Evolutionary conservation across 1,139 yeast genomes (phyloP).

Genomic region (Saccharomyces hybrid): DNA sequence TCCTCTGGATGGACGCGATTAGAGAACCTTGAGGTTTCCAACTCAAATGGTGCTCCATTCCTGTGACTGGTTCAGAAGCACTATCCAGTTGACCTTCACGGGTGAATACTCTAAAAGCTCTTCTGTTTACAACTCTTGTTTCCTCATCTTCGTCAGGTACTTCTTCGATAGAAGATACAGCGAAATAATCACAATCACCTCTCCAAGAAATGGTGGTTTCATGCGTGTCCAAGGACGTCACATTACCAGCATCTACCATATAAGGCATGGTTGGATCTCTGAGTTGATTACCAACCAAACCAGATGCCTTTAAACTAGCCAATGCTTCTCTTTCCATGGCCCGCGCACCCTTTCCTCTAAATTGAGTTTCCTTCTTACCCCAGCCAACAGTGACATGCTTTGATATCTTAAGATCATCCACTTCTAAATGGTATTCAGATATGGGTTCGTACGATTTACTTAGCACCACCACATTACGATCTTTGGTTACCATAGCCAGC

Average conservation of each 20-base stretch:
- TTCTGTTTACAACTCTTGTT: slow-evolving; percentile 43
- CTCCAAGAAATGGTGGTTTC: slow-evolving; percentile 70
- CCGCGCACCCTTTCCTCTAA: slow-evolving; percentile 87
- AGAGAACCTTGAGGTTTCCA: slow-evolving; percentile 93
- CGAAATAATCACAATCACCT: slow-evolving; percentile 85
- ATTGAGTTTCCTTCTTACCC: slow-evolving; percentile 97
- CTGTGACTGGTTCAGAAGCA: slow-evolving; percentile 86
- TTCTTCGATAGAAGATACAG: slow-evolving; percentile 57
- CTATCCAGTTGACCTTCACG: slow-evolving; percentile 75
- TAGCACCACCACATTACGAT: slow-evolving; percentile 55
- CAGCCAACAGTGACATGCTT: slow-evolving; percentile 96
- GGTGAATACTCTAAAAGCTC: slow-evolving; percentile 77
- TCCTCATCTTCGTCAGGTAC: slow-evolving; percentile 29
- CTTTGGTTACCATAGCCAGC: slow-evolving; percentile 57
- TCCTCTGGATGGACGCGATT: slow-evolving; percentile 75
- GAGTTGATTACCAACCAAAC: slow-evolving; percentile 52
- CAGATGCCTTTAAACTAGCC: slow-evolving; percentile 52
- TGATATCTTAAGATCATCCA: slow-evolving; percentile 61
- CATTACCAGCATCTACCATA: slow-evolving; percentile 59
- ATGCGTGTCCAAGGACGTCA: slow-evolving; percentile 46
- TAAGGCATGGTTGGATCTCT: slow-evolving; percentile 89
- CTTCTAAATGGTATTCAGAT: slow-evolving; percentile 51
- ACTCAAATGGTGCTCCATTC: slow-evolving; percentile 60
- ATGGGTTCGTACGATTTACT: slow-evolving; percentile 79
- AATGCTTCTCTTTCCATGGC: slow-evolving; percentile 58